These are phyloP conservation scores for Collybia sp. DNA, from an alignment of 768 basidiomycete genomes.

Conservation along the genomic window DNA sequence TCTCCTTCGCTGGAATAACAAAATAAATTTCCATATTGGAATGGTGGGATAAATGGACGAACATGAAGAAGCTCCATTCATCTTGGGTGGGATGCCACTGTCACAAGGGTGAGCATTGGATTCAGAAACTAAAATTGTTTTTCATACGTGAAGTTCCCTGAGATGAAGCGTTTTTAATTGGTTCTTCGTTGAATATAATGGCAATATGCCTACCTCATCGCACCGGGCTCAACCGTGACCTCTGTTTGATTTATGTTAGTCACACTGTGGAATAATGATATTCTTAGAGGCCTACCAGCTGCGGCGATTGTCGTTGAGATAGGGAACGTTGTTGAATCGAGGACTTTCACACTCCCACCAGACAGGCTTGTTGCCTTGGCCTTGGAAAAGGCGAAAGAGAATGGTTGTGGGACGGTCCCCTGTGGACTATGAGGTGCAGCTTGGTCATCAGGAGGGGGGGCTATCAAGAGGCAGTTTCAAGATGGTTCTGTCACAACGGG, in stretches of 20 bases:
- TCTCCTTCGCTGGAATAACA: conserved; percentile 38
- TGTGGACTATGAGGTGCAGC: conserved; percentile 34
- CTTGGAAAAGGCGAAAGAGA: conserved; percentile 43
- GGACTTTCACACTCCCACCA: conserved; percentile 48
- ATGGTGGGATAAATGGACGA: conserved; percentile 11
- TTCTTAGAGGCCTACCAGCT: conserved; percentile 21
- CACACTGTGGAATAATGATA: not conserved
- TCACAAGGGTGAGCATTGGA: not conserved
- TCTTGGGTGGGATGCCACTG: conserved; percentile 72
- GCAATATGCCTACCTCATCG: conserved; percentile 33
- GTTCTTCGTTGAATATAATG: too few species aligned
- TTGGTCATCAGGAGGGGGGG: conserved; percentile 28
- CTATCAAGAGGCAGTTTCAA: conserved; percentile 12
- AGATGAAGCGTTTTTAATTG: not conserved
- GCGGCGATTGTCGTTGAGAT: conserved; percentile 48
- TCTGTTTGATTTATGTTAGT: conserved; percentile 18
- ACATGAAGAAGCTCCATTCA: conserved; percentile 63
- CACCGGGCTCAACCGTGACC: conserved; percentile 54
- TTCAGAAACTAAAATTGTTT: not conserved
- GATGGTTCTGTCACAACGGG: not conserved
- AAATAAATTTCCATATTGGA: conserved; percentile 1
- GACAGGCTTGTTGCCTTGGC: conserved; percentile 34
- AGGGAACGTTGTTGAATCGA: conserved; percentile 48
- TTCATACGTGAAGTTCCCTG: conserved; percentile 53
- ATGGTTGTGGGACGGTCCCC: conserved; percentile 39